A percentile compares a stretch with the other conserved stretches of the same genome.
Evolutionary conservation across 352 stramenopile genomes (phyloP).

Genomic region (Globisporangium recalcitrans): DNA sequence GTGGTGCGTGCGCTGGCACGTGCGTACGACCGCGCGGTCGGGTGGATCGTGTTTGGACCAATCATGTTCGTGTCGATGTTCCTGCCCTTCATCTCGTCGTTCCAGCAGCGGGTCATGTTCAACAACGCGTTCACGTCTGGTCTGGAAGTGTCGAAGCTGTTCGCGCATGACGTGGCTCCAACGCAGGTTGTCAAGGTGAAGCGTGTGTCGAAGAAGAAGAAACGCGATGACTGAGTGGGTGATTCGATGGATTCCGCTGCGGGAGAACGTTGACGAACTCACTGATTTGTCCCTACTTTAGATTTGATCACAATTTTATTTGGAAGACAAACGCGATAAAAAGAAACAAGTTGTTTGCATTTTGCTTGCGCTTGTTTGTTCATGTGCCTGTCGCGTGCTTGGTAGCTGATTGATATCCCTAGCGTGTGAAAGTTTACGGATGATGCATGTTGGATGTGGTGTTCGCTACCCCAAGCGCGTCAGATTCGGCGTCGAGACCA

Average conservation of each 20-base stretch:
- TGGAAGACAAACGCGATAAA: constrained; percentile 20
- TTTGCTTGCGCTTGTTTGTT: constrained; percentile 12
- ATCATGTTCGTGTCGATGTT: constrained; percentile 89
- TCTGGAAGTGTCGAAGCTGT: constrained; percentile 86
- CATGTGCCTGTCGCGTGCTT: neutral
- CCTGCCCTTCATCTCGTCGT: constrained; percentile 81
- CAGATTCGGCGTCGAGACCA: constrained; percentile 58
- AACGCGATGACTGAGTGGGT: constrained; percentile 61
- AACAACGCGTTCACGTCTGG: constrained; percentile 88
- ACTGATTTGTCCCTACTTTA: constrained; percentile 7
- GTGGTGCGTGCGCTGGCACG: constrained; percentile 72
- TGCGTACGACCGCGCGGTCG: constrained; percentile 68
- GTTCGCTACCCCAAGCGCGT: constrained; percentile 27
- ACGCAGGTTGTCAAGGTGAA: constrained; percentile 84
- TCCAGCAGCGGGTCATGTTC: constrained; percentile 89
- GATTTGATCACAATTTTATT: constrained; percentile 7
- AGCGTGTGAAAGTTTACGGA: constrained; percentile 2
- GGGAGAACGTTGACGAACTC: neutral
- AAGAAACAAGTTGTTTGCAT: constrained; percentile 19
- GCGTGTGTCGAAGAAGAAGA: constrained; percentile 87
- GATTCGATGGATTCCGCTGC: neutral
- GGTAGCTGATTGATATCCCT: neutral
- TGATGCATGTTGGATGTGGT: neutral
- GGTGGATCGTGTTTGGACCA: constrained; percentile 86
- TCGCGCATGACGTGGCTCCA: constrained; percentile 78